Evolutionary conservation across 179 eudicot genomes (phyloP), one percentile per base, ranked within the genome.

Genomic region (Patellifolia procumbens): DNA sequence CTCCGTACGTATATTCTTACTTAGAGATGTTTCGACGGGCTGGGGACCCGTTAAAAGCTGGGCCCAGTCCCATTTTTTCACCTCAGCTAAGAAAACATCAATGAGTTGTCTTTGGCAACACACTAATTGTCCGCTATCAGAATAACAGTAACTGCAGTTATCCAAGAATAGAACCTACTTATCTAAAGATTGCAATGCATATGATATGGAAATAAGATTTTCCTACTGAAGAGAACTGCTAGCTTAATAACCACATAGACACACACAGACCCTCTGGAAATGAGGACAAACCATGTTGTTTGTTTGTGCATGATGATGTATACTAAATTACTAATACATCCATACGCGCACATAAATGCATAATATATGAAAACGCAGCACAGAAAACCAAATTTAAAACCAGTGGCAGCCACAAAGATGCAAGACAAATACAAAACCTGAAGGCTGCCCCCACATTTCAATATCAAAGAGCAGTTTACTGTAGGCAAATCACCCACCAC

Each of bases 381-480:
- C 34, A 39, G 35, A 62, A 56, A 48, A 60, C 60, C 59, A 49
- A 72, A 65, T 66, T 45, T 26, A n/a, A 65, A 74, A 45, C 59
- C 67, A 81, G 70, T 28, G 7, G 53, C 49, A 73, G 19, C 84
- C 84, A 81, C 78, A 78, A 68, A 81, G 72, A 61, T 68, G 75
- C 51, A 53, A 72, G 80, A 72, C 62, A 42, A 72, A 51, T 31
- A 63, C 46, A 52, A 11, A 72, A 29, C 59, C 68, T 39, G 72
- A 63, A 51, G 28, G 20, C 5, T 51, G 79, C 32, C 79, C 81
- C 78, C 52, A 43, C 72, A 17, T 61, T 28, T 67, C 66, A 17
- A 31, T 51, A 73, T 70, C 69, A 63, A 35, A 49, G 61, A 49
- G 31, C 68, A 32, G 61, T 56, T 52, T 32, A 42, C 2, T 71